These are phyloP conservation scores for Phytophthora foliorum DNA, from an alignment of 352 stramenopile species.

Conservation along the genomic window DNA sequence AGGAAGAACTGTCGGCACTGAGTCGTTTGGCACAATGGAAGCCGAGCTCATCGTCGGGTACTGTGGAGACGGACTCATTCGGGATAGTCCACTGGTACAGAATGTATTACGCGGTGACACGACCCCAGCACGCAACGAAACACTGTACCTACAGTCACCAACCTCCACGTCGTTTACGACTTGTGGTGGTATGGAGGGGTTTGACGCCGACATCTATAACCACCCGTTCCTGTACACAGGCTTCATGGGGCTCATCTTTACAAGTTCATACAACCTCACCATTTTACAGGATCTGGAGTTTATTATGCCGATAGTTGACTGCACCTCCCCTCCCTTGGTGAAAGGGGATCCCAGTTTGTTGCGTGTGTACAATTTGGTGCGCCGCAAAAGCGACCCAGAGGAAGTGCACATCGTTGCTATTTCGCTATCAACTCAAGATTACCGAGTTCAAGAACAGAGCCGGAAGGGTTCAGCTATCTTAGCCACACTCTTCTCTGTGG, in stretches of 20 bases:
- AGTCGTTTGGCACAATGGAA: constrained; percentile 32
- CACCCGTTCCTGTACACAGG: constrained; percentile 19
- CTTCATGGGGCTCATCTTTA: constrained; percentile 25
- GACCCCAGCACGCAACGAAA: constrained; percentile 28
- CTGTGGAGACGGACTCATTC: constrained; percentile 31
- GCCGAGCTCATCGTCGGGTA: constrained; percentile 42
- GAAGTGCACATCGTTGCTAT: constrained; percentile 33
- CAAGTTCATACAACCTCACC: constrained; percentile 44
- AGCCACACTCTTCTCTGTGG: constrained; percentile 35
- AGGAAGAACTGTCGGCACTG: constrained; percentile 20
- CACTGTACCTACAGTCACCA: constrained; percentile 41
- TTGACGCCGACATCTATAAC: constrained; percentile 39
- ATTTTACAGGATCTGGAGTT: constrained; percentile 40
- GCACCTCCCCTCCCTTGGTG: constrained; percentile 30
- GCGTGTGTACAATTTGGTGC: constrained; percentile 38
- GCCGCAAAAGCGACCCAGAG: constrained; percentile 21
- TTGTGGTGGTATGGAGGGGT: constrained; percentile 15
- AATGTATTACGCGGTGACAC: constrained; percentile 38
- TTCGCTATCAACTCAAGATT: constrained; percentile 36
- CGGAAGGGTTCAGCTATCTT: constrained; percentile 27
- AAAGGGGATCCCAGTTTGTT: constrained; percentile 34
- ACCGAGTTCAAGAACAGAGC: constrained; percentile 29
- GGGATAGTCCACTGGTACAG: constrained; percentile 45
- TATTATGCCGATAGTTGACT: constrained; percentile 37
- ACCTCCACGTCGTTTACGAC: constrained; percentile 28